phyloP scores from a whole-genome alignment of 1,139 yeast genomes.

The Saccharomyces hybrid region DNA sequence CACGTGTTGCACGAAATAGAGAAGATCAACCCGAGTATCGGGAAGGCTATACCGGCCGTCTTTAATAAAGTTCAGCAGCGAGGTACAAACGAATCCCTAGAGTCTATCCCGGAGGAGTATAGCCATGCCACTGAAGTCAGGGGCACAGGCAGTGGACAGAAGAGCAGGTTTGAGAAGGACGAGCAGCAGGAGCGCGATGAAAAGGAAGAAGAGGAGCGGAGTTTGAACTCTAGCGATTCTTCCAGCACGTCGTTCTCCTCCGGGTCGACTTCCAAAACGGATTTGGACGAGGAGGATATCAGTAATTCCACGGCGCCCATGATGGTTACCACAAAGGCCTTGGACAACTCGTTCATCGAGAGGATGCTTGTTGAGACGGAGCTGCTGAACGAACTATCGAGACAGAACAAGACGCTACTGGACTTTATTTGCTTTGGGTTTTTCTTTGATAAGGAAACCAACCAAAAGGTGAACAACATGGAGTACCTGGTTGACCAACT shows the following conservation, averaged over 20 bases:
- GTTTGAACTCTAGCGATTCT: background rate
- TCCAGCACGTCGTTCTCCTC: background rate
- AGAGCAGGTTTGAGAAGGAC: background rate
- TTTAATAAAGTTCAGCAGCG: background rate
- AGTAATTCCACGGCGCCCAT: slow-evolving; percentile 10
- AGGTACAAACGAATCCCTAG: background rate
- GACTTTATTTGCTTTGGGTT: slow-evolving; percentile 42
- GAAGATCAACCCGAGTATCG: slow-evolving; percentile 7
- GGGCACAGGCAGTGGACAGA: background rate
- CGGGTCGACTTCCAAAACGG: slow-evolving; percentile 27
- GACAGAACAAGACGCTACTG: slow-evolving; percentile 41
- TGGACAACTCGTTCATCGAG: slow-evolving; percentile 56
- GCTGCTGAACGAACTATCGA: slow-evolving; percentile 45
- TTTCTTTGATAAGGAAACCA: slow-evolving; percentile 22
- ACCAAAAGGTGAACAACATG: slow-evolving; percentile 38
- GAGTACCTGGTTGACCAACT: slow-evolving; percentile 27
- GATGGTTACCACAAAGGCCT: slow-evolving; percentile 34
- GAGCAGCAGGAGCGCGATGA: background rate
- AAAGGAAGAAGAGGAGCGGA: slow-evolving; percentile 1
- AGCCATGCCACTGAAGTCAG: background rate
- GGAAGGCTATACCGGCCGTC: slow-evolving; percentile 1
- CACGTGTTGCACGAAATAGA: slow-evolving; percentile 25
- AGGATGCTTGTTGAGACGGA: slow-evolving; percentile 57
- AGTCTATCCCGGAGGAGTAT: background rate
- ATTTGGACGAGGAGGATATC: slow-evolving; percentile 32